Percentiles rank a stretch among this genome's conserved stretches.
Evolutionary conservation across 768 basidiomycete species (phyloP).

Genomic region (Tricholoma flavovirens): DNA sequence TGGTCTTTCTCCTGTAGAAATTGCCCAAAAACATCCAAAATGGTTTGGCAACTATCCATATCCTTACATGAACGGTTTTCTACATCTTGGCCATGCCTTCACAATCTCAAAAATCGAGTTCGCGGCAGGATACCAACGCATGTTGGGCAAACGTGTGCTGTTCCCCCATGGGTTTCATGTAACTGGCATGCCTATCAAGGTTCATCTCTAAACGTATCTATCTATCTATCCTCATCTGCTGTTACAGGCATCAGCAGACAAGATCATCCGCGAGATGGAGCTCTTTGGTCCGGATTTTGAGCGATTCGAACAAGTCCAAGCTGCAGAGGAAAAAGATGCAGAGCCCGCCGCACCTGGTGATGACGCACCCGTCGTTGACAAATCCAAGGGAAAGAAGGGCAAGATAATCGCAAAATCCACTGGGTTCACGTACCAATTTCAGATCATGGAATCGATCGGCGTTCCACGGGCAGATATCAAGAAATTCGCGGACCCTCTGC

Average conservation of each 20-base stretch:
- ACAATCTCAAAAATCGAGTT: constrained; percentile 99
- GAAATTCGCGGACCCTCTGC: constrained; percentile 89
- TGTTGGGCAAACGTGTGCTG: constrained; percentile 90
- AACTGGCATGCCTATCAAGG: constrained; percentile 99
- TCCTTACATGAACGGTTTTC: constrained; percentile 97
- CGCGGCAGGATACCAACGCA: constrained; percentile 87
- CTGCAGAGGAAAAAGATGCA: constrained; percentile 40
- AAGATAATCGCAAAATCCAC: constrained; percentile 92
- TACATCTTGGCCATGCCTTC: constrained; percentile 97
- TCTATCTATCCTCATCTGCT: constrained; percentile 54
- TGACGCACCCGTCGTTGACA: constrained; percentile 41
- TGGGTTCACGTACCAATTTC: constrained; percentile 94
- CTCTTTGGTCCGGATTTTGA: constrained; percentile 91
- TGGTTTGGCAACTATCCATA: constrained; percentile 97
- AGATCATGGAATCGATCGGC: constrained; percentile 94
- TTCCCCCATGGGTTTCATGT: constrained; percentile 99
- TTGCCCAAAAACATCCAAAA: constrained; percentile 80
- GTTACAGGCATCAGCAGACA: constrained; percentile 90
- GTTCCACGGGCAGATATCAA: constrained; percentile 88
- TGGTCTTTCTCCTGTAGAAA: constrained; percentile 57
- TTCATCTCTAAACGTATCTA: constrained; percentile 29
- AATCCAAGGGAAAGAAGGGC: constrained; percentile 89
- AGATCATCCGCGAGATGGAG: constrained; percentile 95
- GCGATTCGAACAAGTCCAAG: constrained; percentile 46
- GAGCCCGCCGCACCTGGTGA: constrained; percentile 30